Evolutionary conservation across 2,329 filamentous ascomycete species (phyloP), one percentile per base, ranked within the genome.

Genomic region (Diplodia intermedia): DNA sequence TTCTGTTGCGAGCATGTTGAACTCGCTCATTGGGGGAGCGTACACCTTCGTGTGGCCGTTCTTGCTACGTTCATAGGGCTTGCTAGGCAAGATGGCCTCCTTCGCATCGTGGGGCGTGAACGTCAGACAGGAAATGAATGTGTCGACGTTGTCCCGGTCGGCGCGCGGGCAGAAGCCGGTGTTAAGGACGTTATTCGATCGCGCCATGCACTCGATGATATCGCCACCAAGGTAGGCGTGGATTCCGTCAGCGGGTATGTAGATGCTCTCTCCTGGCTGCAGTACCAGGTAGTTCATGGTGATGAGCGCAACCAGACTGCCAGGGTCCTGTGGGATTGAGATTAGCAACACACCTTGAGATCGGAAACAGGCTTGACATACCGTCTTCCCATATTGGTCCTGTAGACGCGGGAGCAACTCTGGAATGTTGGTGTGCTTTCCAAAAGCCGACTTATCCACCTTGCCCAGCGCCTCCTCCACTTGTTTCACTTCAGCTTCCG

Each of bases 171-270:
- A 93, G 81, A 94, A 92, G 0, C 91, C 90, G 0, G 86, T 88
- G 76, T 91, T 91, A 61, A 93, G 82, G 1, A 93, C 90, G 68
- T 92, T 92, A 80, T 93, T 89, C 23, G 85, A 88, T 8, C 90
- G 85, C 1, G 90, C 90, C 90, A 93, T 93, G 78, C 90, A 92
- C 77, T 93, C 90, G 72, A 93, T 87, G 63, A 93, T 91, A 74
- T 92, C 88, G 3, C 91, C 91, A 4, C 85, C 85, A 0, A 93
- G 81, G 74, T 92, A 93, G 0, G 90, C 90, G 74, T 93, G 90
- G 66, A 92, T 90, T 4, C 89, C 90, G 71, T 92, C 90, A 0
- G 89, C 89, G 0, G 90, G 90, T 18, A 93, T 89, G 75, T 86
- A 91, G 63, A 93, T 84, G 9, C 87, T 85, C 63, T 92, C 86